Base-by-base conservation (phyloP, 768 basidiomycete genomes). In the Polyporus arcularius region DNA sequence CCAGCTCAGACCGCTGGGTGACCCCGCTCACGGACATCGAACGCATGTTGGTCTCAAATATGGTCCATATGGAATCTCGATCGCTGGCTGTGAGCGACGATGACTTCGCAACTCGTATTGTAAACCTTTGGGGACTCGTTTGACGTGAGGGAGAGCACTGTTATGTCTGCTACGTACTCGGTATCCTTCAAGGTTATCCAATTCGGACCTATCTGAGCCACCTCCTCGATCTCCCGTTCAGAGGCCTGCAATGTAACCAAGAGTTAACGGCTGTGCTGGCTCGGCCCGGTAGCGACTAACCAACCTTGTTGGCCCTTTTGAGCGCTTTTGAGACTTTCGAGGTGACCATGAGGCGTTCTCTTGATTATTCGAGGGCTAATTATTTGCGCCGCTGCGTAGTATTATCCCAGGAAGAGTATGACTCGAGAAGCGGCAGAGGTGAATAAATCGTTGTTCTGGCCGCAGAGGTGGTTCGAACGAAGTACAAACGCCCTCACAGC, bases 31-130 rank as follows among this genome's bases (percentile, higher is more conserved):
- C 55, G 18, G 60, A 81, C 80, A 77, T 53, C 5, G 66, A 53
- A n/a, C 67, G 62, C 88, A 91, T 90, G 71, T 90, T 90, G 14
- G 70, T 66, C 64, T 85, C 82, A 38, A 85, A 70, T 8, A 80
- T 57, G 0, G 42, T 52, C 85, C 86, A 90, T 42, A 89, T 77
- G n/a, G 71, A 70, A 10, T 73, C 70, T 31, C 78, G 75, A 47
- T 80, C 74, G 14, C 66, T 61, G 3, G 71, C 64, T 30, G 69
- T 58, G 35, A 87, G 61, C 10, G 78, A 75, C 18, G 65, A 61
- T 2, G 79, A 47, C 26, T 18, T 10, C 26, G 15, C 10, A 28
- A 63, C 53, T 10, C 47, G 46, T 28, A 51, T 4, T 1, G 3
- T 0, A 14, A 50, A 51, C 6, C 56, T 62, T 26, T 43, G 28